Base-by-base conservation (phyloP, 179 eudicot species). In the Corrigiola litoralis region DNA sequence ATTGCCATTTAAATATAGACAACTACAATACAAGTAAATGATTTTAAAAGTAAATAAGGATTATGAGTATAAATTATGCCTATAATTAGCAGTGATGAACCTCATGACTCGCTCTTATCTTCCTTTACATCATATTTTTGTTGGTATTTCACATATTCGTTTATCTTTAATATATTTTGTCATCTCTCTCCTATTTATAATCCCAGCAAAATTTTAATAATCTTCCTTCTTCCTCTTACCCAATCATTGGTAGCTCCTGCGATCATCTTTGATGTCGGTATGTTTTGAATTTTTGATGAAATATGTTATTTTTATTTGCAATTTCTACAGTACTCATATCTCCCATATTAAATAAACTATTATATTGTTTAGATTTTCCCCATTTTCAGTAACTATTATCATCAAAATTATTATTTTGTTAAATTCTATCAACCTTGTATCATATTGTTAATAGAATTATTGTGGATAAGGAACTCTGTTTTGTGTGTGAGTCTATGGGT, bases 251-350 rank as follows among this genome's bases (percentile, higher is more conserved):
- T 66, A 46, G 60, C 61, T 66, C 67, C 62, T 72, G 76, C 71
- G 50, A 52, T 53, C 63, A 60, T 59, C 49, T 45, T 72, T 67
- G 67, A 72, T 72, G 67, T 66, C 76, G 76, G 76, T 72, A 44
- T 41, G 66, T 32, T 62, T 58, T 23, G 1, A 0, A 7, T 45
- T 27, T 44, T 34, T 63, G 34, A 14, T 9, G 10, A 16, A 21
- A 48, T 8, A 10, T 14, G 24, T 23, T 1, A 2, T 3, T 7
- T 23, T 10, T 6, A 47, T 49, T 9, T 49, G 2, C 16, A 23
- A 18, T 2, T 20, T 24, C 12, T 23, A 18, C 25, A 17, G 31
- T 32, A 18, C 11, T 17, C 5, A 7, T 34, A 23, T 12, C 11
- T 20, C 0, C 12, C 32, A 27, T 46, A 18, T 4, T 5, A 33